Base-by-base conservation (phyloP, 2,329 filamentous ascomycete genomes). In the Biscogniauxia marginata region DNA sequence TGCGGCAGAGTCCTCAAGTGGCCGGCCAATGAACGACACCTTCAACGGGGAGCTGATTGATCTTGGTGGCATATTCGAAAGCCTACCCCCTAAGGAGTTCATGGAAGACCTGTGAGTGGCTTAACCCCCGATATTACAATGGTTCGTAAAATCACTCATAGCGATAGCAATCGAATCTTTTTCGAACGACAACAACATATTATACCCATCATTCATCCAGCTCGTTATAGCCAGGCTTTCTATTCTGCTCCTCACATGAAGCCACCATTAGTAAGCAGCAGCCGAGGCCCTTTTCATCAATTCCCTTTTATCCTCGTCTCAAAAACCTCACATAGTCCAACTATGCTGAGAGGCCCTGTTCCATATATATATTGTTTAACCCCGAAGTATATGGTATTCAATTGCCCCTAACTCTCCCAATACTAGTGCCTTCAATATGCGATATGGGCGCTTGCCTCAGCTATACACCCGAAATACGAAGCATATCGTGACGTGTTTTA, bases 401-500 rank as follows among this genome's bases (percentile, higher is more conserved):
- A n/a, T 39, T 16, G 3, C 7, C n/a, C 13, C 30, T 39, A 39
- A 39, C n/a, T 6, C 13, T 16, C n/a, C n/a, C 5, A 16, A 39
- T 16, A 16, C 2, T 16, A 39, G 67, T 90, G 85, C 66, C 75
- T 97, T 84, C 88, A 93, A 66, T 97, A 97, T 72, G 88, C 87
- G 21, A 90, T 97, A 70, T 96, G 92, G 91, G 84, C 87, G n/a
- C 77, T 90, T 64, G 90, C 90, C 7, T 85, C 91, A 4, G 83
- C 84, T 13, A 79, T 87, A 1, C 84, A 87, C 25, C 82, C 89
- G 44, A 91, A 91, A 67, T 96, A 96, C 67, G 78, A 81, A 7
- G 75, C 77, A 7, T 83, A 91, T 43, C 85, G 91, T 58, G 86
- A 89, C 7, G 81, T 93, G 49, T 93, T 97, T 66, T 96, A 97